Base-by-base conservation (phyloP, 2,329 filamentous ascomycete genomes). In the Beauveria sp. region DNA sequence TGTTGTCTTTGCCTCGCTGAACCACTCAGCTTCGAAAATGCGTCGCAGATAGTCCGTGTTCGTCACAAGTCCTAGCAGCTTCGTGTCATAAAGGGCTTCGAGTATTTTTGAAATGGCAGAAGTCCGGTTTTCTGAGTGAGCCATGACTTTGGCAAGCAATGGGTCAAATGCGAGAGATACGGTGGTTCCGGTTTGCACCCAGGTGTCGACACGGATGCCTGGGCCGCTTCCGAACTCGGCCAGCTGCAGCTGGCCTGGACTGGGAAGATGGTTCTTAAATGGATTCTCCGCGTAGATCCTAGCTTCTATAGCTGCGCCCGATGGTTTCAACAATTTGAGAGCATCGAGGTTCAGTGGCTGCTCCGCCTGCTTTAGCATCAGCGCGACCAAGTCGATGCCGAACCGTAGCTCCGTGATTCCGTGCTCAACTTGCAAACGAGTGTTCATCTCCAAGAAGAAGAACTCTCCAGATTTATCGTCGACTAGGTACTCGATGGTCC, bases 321-420 rank as follows among this genome's bases (percentile, higher is more conserved):
- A 66, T 0, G 69, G 71, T 16, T 65, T 22, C 5, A 52, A 28
- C 5, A 38, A 50, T 16, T 46, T 43, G 7, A 67, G 24, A 0
- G 34, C 6, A 2, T 54, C 22, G 0, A 51, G 8, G 0, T 53
- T 46, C 10, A 38, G 2, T 14, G 40, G 40, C 8, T 66, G 24
- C 66, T 76, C 30, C 65, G 70, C 74, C 40, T 75, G 72, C 0
- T 66, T 65, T 12, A 78, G 60, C 76, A 79, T 78, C 24, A 74
- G 67, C 38, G 85, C 79, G 1, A 93, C 89, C 12, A 93, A 77
- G 69, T 93, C 89, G 54, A 90, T 81, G 0, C 84, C 86, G 10
- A 87, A 90, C 2, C 90, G 86, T 80, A 89, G 86, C 71, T 93
- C 89, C 0, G 90, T 93, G 9, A 74, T 72, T 24, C 74, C 72